phyloP scores from a whole-genome alignment of 495 filamentous ascomycete species.

The Daldinia childiae region DNA sequence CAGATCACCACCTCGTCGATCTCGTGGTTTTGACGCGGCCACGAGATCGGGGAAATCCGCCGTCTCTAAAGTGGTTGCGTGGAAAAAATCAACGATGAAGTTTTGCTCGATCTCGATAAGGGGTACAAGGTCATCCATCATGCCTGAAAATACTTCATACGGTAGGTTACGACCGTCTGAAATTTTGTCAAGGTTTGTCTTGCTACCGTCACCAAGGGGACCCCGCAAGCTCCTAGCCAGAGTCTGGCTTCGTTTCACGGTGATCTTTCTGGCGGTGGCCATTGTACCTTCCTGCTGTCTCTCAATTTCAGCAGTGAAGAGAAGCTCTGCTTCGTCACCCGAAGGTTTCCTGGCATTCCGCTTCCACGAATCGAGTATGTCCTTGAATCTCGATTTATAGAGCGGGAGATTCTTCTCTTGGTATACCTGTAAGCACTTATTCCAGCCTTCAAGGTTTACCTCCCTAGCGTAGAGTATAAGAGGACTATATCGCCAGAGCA shows the following conservation, averaged over 20 bases:
- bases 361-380: slow-evolving; percentile 85
- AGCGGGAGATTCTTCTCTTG: slow-evolving; percentile 75
- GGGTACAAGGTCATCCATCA: slow-evolving; percentile 78
- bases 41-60: slow-evolving; percentile 85
- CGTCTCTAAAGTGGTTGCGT: slow-evolving; percentile 78
- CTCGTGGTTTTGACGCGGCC: slow-evolving; percentile 68
- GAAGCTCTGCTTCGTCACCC: slow-evolving; percentile 84
- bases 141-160: slow-evolving; percentile 83
- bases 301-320: slow-evolving; percentile 90
- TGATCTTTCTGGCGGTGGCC: slow-evolving; percentile 85
- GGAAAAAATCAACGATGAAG: slow-evolving; percentile 93
- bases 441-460: slow-evolving; percentile 82
- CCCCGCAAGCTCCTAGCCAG: slow-evolving; percentile 80
- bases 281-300: slow-evolving; percentile 76
- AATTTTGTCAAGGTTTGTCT: slow-evolving; percentile 67
- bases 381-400: slow-evolving; percentile 83
- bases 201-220: slow-evolving; percentile 69
- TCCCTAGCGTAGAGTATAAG: slow-evolving; percentile 87
- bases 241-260: slow-evolving; percentile 85
- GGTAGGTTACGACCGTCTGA: slow-evolving; percentile 73
- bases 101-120: slow-evolving; percentile 92
- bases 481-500: slow-evolving; percentile 84
- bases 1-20: slow-evolving; percentile 73
- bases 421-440: slow-evolving; percentile 79
- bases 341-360: slow-evolving; percentile 77